A percentile compares a stretch with the other conserved stretches of the same genome.
Evolutionary conservation across 768 basidiomycete species (phyloP).

Genomic region (Russula brevipes): DNA sequence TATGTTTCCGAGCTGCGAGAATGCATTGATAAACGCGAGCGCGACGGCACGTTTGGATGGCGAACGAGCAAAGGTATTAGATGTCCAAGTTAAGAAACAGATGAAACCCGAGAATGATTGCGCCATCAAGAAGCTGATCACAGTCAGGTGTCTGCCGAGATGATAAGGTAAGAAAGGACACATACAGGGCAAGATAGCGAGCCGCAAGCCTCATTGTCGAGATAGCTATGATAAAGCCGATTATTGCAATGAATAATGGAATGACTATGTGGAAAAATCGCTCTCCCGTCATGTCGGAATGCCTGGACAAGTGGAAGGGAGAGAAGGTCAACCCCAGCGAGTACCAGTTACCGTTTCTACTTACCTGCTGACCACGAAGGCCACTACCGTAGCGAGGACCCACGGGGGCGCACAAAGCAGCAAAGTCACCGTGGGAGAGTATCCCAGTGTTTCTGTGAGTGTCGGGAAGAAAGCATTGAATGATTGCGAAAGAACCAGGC

Average conservation of each 20-base stretch:
- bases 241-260: constrained; percentile 52
- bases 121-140: constrained; percentile 65
- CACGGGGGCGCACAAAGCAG: constrained; percentile 78
- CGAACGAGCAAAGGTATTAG: constrained; percentile 64
- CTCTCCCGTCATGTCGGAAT: constrained; percentile 67
- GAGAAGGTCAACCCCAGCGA: not conserved
- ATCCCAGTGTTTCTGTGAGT: constrained; percentile 66
- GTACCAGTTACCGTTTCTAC: not conserved
- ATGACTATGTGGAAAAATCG: constrained; percentile 61
- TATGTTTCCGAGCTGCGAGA: constrained; percentile 80
- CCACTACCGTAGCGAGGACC: constrained; percentile 53
- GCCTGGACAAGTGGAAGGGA: constrained; percentile 34
- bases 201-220: constrained; percentile 55
- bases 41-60: constrained; percentile 87
- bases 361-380: constrained; percentile 47
- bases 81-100: constrained; percentile 52
- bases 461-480: constrained; percentile 84
- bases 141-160: not conserved
- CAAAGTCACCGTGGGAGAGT: constrained; percentile 56
- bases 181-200: constrained; percentile 63
- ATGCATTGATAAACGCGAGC: constrained; percentile 75
- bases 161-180: not conserved
- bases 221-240: constrained; percentile 64
- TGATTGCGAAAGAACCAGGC: constrained; percentile 56
- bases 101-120: constrained; percentile 71